Conservation (phyloP, 2,329 filamentous ascomycete genomes). For the Xylariaceae sp. region DNA sequence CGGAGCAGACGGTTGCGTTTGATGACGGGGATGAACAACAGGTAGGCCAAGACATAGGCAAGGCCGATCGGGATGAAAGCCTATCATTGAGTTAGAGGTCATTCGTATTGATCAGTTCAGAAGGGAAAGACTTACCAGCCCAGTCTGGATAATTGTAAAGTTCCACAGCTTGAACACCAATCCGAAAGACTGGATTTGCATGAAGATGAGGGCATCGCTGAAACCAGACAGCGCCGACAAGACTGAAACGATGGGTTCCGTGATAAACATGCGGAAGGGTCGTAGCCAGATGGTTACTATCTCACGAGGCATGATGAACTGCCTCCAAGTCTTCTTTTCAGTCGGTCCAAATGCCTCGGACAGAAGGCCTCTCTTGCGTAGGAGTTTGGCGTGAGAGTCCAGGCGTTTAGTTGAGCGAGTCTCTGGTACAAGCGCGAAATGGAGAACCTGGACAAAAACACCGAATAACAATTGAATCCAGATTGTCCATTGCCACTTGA, state of each 20-base stretch:
- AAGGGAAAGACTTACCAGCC: constrained; percentile 23
- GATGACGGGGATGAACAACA: constrained; percentile 50
- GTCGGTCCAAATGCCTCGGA: constrained; percentile 40
- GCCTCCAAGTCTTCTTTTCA: constrained; percentile 39
- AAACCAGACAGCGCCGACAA: constrained; percentile 57
- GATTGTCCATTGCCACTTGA: constrained; percentile 55
- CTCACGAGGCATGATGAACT: constrained; percentile 39
- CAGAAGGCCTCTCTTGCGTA: constrained; percentile 44
- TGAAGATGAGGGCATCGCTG: constrained; percentile 61
- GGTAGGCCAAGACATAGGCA: constrained; percentile 56
- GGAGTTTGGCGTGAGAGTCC: constrained; percentile 51
- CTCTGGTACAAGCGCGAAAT: constrained; percentile 49
- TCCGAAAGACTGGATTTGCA: constrained; percentile 58
- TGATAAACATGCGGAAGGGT: constrained; percentile 58
- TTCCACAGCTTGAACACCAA: constrained; percentile 56
- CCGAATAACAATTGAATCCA: constrained; percentile 58
- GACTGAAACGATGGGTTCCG: constrained; percentile 56
- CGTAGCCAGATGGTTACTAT: constrained; percentile 49
- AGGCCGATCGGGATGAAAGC: constrained; percentile 42
- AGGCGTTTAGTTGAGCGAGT: constrained; percentile 54
- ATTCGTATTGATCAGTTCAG: not conserved
- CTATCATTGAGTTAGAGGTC: constrained; percentile 19
- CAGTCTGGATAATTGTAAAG: constrained; percentile 40
- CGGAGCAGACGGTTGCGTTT: constrained; percentile 36
- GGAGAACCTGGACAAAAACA: constrained; percentile 46